phyloP scores from a whole-genome alignment of 805 yeast species.

The Wickerhamiella lipophila region DNA sequence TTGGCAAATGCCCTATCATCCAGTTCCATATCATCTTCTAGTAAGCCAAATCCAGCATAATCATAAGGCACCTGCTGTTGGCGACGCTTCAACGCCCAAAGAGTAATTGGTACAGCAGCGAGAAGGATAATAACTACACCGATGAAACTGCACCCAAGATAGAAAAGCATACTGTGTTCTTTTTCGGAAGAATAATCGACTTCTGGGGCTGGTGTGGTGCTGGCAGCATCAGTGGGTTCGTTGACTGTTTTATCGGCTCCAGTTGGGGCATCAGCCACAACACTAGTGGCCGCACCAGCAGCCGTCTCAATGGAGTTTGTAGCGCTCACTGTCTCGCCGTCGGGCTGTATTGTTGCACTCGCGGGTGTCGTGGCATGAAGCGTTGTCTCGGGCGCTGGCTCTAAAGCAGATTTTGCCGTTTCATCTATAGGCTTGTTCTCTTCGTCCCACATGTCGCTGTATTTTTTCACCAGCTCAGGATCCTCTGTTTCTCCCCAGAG shows the following conservation, averaged over 20 bases:
- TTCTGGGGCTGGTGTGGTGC: not conserved
- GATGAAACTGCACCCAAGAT: slow-evolving; percentile 2
- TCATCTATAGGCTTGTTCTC: slow-evolving; percentile 1
- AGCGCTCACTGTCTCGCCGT: not conserved
- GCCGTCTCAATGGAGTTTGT: not conserved
- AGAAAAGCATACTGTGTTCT: slow-evolving; percentile 6
- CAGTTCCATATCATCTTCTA: slow-evolving; percentile 9
- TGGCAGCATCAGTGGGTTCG: not conserved
- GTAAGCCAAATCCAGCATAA: slow-evolving; percentile 1
- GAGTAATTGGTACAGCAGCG: not conserved
- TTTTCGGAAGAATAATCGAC: not conserved
- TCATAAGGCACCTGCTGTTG: not conserved
- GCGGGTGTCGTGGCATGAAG: not conserved
- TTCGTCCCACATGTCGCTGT: slow-evolving; percentile 24
- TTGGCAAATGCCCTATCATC: slow-evolving; percentile 1
- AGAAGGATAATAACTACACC: not conserved
- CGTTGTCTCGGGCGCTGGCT: not conserved
- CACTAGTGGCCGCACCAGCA: not conserved
- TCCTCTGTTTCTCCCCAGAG: slow-evolving; percentile 73
- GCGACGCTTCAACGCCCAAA: slow-evolving; percentile 2
- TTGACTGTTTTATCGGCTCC: not conserved
- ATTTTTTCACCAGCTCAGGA: slow-evolving; percentile 42
- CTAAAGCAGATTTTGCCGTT: not conserved
- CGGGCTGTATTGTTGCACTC: not conserved
- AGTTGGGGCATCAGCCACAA: not conserved